Evolutionary conservation across 1,284 basidiomycete genomes (phyloP).

Genomic region (Caloboletus firmus): DNA sequence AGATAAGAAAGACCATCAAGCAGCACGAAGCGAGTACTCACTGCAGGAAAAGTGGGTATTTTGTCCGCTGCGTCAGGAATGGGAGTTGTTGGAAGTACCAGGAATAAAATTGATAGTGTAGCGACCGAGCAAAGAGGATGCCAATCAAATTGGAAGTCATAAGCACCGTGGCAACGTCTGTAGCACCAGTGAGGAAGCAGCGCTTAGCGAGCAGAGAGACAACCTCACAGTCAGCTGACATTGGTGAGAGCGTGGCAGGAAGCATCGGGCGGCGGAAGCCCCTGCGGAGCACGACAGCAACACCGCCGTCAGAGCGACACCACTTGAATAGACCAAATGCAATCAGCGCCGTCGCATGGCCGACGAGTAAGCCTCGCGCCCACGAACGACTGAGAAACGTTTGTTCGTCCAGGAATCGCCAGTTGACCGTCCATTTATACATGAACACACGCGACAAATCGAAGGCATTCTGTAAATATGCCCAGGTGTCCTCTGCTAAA

Average conservation of each 20-base stretch:
- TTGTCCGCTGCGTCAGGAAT: constrained; percentile 76
- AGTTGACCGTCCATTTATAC: constrained; percentile 98
- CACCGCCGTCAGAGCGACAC: constrained; percentile 69
- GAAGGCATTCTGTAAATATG: constrained; percentile 81
- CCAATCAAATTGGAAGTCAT: constrained; percentile 94
- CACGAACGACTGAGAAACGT: constrained; percentile 69
- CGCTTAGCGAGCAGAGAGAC: constrained; percentile 1
- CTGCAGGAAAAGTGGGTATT: constrained; percentile 62
- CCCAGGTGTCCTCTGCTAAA: constrained; percentile 55
- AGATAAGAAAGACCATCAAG: background rate
- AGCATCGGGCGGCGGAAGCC: constrained; percentile 53
- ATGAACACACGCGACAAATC: constrained; percentile 88
- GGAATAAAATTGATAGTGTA: constrained; percentile 98
- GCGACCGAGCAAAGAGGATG: constrained; percentile 88
- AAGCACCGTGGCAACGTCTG: constrained; percentile 80
- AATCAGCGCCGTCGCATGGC: constrained; percentile 62
- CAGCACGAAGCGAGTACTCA: constrained; percentile 38
- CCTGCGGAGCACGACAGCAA: constrained; percentile 51
- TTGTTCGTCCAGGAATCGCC: constrained; percentile 82
- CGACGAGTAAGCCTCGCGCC: constrained; percentile 63
- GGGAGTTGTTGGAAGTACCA: constrained; percentile 98
- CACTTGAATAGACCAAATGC: constrained; percentile 74
- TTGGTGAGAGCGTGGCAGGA: constrained; percentile 46
- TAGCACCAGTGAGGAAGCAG: constrained; percentile 10
- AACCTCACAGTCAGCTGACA: constrained; percentile 62